Conservation (phyloP, 441 rosid genomes). For the Gossypium lobatum region DNA sequence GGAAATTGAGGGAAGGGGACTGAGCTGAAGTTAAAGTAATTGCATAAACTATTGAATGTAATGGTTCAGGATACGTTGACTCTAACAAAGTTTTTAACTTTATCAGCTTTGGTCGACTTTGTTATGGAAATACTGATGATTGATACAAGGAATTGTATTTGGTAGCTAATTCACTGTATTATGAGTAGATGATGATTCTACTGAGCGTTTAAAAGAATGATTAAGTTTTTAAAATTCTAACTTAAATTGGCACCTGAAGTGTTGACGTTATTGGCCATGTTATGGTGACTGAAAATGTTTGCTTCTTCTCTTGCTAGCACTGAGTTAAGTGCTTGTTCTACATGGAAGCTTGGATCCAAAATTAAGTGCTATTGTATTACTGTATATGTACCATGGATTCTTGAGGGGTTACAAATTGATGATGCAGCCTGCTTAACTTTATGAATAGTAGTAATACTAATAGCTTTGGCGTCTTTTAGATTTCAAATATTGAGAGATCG, state of each 20-base stretch:
- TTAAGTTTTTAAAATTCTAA: background rate
- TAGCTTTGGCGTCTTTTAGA: conserved; percentile 29
- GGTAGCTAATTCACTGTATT: background rate
- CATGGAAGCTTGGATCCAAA: background rate
- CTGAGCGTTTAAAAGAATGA: background rate
- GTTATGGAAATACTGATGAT: background rate
- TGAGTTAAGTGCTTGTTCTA: background rate
- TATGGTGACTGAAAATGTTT: background rate
- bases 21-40: background rate
- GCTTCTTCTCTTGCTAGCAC: background rate
- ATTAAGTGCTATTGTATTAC: background rate
- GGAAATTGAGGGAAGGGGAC: background rate
- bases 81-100: background rate
- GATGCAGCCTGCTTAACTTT: background rate
- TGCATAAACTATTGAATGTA: background rate
- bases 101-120: background rate
- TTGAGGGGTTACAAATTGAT: background rate
- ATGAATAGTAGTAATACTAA: background rate
- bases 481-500: conserved; percentile 65
- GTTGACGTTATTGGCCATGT: background rate
- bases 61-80: background rate
- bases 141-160: background rate
- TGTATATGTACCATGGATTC: background rate
- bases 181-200: background rate
- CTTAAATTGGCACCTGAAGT: background rate